Conservation (phyloP, 2,329 filamentous ascomycete genomes). For the Curvularia spicifera region DNA sequence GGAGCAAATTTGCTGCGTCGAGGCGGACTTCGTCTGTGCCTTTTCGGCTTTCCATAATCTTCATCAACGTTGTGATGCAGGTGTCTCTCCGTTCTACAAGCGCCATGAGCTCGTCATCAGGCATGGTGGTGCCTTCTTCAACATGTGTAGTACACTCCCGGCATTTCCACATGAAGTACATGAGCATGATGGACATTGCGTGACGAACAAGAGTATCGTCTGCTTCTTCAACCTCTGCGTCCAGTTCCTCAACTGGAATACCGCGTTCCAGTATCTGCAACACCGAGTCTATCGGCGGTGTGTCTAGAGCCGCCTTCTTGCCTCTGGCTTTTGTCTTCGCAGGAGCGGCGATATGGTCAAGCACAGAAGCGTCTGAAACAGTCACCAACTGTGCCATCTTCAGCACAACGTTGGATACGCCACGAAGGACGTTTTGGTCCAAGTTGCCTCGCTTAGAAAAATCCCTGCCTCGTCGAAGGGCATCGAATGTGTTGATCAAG, state of each 20-base stretch:
- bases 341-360: conserved; percentile 66
- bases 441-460: conserved; percentile 75
- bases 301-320: conserved; percentile 33
- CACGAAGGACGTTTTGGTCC: conserved; percentile 67
- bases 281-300: conserved; percentile 70
- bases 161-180: conserved; percentile 97
- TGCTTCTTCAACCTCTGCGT: conserved; percentile 73
- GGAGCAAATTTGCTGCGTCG: conserved; percentile 74
- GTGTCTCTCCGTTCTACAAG: conserved; percentile 59
- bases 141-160: conserved; percentile 55
- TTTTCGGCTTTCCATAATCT: conserved; percentile 58
- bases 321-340: conserved; percentile 47
- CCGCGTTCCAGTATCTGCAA: conserved; percentile 77
- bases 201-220: conserved; percentile 81
- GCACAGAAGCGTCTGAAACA: conserved; percentile 74
- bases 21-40: conserved; percentile 80
- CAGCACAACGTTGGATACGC: conserved; percentile 74
- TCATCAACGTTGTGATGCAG: conserved; percentile 58
- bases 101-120: conserved; percentile 65
- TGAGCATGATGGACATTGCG: conserved; percentile 76
- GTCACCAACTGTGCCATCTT: conserved; percentile 82
- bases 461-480: conserved; percentile 71
- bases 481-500: conserved; percentile 73
- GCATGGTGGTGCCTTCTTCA: conserved; percentile 54
- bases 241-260: conserved; percentile 66